Percentiles rank a stretch among this genome's conserved stretches.
phyloP scores from a whole-genome alignment of 2,329 filamentous ascomycete genomes.

The Fonsecaea erecta region DNA sequence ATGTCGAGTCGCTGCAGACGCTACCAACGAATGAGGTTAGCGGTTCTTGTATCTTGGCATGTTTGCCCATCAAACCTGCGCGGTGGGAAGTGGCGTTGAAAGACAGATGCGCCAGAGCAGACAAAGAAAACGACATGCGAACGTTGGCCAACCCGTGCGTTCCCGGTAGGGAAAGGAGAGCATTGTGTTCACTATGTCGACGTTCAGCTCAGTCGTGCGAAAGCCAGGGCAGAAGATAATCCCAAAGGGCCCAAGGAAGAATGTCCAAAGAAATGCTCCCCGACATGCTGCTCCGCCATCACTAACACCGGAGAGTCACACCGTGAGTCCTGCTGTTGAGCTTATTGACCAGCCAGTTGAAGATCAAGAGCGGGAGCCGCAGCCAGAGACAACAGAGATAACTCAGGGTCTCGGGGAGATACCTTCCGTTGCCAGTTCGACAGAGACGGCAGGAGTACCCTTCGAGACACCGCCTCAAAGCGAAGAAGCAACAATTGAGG shows the following conservation, averaged over 20 bases:
- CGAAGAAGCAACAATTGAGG: not conserved
- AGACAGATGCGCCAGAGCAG: constrained; percentile 38
- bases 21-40: constrained; percentile 1
- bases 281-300: constrained; percentile 57
- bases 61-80: not conserved
- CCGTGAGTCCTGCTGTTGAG: constrained; percentile 23
- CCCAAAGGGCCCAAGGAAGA: constrained; percentile 61
- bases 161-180: not conserved
- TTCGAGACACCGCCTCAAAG: not conserved
- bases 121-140: not conserved
- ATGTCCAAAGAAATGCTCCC: constrained; percentile 38
- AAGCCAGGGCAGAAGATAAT: constrained; percentile 76
- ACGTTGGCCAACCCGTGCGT: not conserved
- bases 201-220: constrained; percentile 62
- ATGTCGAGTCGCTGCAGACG: not conserved
- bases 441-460: constrained; percentile 19
- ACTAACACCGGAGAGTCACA: constrained; percentile 37
- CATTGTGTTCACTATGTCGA: constrained; percentile 45
- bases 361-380: constrained; percentile 13
- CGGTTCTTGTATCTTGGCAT: not conserved
- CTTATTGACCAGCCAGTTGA: constrained; percentile 10
- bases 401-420: constrained; percentile 21
- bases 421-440: constrained; percentile 15
- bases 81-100: constrained; percentile 39
- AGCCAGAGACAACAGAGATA: constrained; percentile 3